Conservation (phyloP, 768 basidiomycete genomes). For the Termitomyces sp. region DNA sequence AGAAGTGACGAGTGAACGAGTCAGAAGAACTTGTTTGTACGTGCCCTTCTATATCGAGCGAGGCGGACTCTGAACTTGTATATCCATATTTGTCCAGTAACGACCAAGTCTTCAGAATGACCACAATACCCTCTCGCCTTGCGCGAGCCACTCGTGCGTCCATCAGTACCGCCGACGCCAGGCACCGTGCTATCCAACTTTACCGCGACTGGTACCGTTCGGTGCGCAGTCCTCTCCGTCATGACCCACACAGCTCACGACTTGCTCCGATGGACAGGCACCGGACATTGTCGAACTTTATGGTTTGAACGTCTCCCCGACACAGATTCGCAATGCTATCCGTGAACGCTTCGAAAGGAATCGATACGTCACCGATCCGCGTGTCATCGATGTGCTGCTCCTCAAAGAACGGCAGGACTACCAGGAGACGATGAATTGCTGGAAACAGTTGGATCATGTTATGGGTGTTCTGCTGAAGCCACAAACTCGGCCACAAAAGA, state of each 20-base stretch:
- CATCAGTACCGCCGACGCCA: constrained; percentile 52
- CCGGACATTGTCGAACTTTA: constrained; percentile 86
- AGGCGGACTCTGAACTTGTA: constrained; percentile 18
- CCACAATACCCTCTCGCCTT: constrained; percentile 87
- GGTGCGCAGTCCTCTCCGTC: constrained; percentile 50
- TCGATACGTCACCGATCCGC: constrained; percentile 74
- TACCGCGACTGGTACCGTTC: constrained; percentile 95
- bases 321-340: constrained; percentile 75
- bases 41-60: constrained; percentile 12
- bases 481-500: constrained; percentile 39
- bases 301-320: constrained; percentile 74
- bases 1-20: constrained; percentile 5
- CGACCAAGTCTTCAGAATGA: constrained; percentile 27
- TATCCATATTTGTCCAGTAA: constrained; percentile 7
- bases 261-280: constrained; percentile 48
- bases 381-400: constrained; percentile 81
- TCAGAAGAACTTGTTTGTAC: constrained; percentile 1
- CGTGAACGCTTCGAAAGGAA: constrained; percentile 87
- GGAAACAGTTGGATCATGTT: constrained; percentile 86
- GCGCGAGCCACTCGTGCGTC: constrained; percentile 70
- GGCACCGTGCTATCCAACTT: constrained; percentile 64
- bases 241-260: constrained; percentile 4
- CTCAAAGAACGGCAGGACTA: constrained; percentile 84
- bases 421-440: constrained; percentile 93
- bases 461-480: constrained; percentile 63